Base-by-base conservation (phyloP, 768 basidiomycete genomes). In the Lactarius trivialis region DNA sequence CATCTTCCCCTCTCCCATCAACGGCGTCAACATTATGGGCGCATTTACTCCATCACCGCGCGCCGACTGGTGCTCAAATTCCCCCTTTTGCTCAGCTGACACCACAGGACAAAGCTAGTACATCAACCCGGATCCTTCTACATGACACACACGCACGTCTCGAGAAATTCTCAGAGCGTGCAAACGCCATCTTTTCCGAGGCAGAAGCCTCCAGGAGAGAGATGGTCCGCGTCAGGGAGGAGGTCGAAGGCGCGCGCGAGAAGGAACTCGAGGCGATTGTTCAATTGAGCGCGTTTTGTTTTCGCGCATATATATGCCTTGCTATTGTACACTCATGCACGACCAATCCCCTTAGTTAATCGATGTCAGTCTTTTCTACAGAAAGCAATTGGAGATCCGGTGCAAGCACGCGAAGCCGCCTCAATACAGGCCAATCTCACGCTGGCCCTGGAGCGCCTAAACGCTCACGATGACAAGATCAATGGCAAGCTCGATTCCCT, bases 81-180 rank as follows among this genome's bases (percentile, higher is more conserved):
- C 75, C 79, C n/a, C 78, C 81, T 12, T 65, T 77, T 45, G 76
- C 76, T 12, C 84, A 58, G n/a, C 41, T 72, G 1, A 63, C 69
- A 2, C 74, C 87, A 4, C 67, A 81, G 32, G 88, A 90, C 73
- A 88, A 81, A 67, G 80, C 81, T 11, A 82, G 80, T 14, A 86
- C 87, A 3, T 86, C 88, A 7, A 85, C 85, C 74, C 82, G 88
- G 43, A 79, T 89, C 66, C 78, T 90, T 14, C 74, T 91, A 24
- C 82, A 89, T 65, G 89, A 90, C 69, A 89, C 86, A 0, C 86
- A 89, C 60, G 81, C 80, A 24, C 82, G 85, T 64, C 77, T 90
- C 37, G 86, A 91, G 72, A 81, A 76, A 67, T 89, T 90, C 62
- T 81, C 85, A 0, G 74, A 74, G 7, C 78, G 79, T 33, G 80